These are phyloP conservation scores for Pythium coloratum DNA, from an alignment of 352 stramenopile species.

Conservation along the genomic window DNA sequence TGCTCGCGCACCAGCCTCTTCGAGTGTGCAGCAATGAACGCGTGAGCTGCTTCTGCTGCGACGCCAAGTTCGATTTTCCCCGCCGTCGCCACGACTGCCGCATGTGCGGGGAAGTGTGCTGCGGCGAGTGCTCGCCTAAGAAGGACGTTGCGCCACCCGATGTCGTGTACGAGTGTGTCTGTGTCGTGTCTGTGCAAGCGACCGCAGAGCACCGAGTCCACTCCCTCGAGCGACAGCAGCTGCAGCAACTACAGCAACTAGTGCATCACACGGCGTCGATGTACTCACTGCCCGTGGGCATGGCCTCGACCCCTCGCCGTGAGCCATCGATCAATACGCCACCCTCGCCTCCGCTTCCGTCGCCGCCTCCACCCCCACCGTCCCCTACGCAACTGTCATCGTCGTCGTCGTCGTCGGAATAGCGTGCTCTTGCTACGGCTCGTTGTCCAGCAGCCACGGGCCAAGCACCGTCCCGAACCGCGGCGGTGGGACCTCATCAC, in stretches of 20 bases:
- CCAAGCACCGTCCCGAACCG: conserved; percentile 89
- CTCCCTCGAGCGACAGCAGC: not conserved
- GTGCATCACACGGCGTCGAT: conserved; percentile 22
- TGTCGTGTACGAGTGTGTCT: conserved; percentile 68
- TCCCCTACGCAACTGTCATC: conserved; percentile 14
- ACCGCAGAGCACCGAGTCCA: conserved; percentile 48
- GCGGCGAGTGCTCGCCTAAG: conserved; percentile 75
- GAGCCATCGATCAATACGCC: conserved; percentile 8
- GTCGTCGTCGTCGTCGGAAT: conserved; percentile 42
- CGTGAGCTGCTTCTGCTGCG: conserved; percentile 54
- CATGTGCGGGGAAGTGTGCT: conserved; percentile 76
- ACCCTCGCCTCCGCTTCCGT: conserved; percentile 11
- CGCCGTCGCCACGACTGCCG: conserved; percentile 77
- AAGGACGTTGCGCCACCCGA: conserved; percentile 73
- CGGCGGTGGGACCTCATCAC: conserved; percentile 89
- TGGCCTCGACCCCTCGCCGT: conserved; percentile 1
- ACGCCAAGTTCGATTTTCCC: conserved; percentile 67
- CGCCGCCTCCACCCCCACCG: conserved; percentile 2
- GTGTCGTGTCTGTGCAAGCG: conserved; percentile 54
- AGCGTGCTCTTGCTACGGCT: conserved; percentile 47
- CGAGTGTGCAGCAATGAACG: conserved; percentile 73
- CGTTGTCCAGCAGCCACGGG: conserved; percentile 31
- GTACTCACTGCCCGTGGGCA: conserved; percentile 12
- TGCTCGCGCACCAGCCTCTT: conserved; percentile 60
- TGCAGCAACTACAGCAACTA: conserved; percentile 1